A percentile compares a stretch with the other conserved stretches of the same genome.
Conservation (phyloP, 2,329 filamentous ascomycete species). For the Trichophyton mentagrophytes region DNA sequence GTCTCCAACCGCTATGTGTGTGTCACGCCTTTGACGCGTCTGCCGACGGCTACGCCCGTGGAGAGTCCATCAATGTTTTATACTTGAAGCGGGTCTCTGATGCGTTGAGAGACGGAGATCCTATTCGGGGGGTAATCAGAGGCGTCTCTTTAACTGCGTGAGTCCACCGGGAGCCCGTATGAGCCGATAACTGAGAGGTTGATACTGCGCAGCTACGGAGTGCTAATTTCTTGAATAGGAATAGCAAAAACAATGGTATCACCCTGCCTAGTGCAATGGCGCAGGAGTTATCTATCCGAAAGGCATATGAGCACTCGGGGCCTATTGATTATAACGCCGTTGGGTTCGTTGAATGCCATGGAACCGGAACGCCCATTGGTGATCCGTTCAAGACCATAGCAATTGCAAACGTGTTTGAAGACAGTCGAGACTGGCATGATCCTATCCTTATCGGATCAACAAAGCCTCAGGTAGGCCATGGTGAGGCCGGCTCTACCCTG, state of each 20-base stretch:
- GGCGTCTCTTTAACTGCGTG: too few species aligned
- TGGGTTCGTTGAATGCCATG: not conserved
- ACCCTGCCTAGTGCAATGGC: slow-evolving; percentile 11
- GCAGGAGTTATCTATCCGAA: slow-evolving; percentile 28
- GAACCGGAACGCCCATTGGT: not conserved
- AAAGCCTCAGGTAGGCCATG: slow-evolving; percentile 22
- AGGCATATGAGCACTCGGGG: slow-evolving; percentile 45
- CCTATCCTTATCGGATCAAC: slow-evolving; percentile 16
- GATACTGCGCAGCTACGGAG: too few species aligned
- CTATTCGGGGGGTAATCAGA: too few species aligned
- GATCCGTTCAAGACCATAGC: slow-evolving; percentile 5
- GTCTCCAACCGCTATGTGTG: slow-evolving; percentile 18
- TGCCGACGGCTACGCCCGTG: too few species aligned
- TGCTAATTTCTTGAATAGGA: too few species aligned
- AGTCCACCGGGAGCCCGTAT: too few species aligned
- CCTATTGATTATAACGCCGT: slow-evolving; percentile 38
- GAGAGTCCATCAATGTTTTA: too few species aligned
- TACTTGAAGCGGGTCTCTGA: too few species aligned
- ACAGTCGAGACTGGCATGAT: not conserved
- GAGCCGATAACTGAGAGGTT: too few species aligned
- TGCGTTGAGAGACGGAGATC: too few species aligned
- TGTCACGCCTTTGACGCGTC: not conserved
- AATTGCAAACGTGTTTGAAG: not conserved
- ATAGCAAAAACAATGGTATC: slow-evolving; percentile 13
- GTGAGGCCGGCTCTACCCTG: slow-evolving; percentile 19